A percentile compares a stretch with the other conserved stretches of the same genome.
phyloP scores from a whole-genome alignment of 169 alveolate genomes.

The Blepharisma undulans region DNA sequence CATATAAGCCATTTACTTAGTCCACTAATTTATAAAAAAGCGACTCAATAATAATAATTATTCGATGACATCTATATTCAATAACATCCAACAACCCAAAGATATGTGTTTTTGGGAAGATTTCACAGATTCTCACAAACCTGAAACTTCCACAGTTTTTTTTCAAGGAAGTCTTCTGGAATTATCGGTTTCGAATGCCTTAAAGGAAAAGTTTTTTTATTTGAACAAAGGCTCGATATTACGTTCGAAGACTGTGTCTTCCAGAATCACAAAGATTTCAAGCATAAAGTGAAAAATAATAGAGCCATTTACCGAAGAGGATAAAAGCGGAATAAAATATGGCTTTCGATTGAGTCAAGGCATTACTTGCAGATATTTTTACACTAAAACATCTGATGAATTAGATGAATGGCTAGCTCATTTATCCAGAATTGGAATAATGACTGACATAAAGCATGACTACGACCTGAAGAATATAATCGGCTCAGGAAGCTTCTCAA shows the following conservation, averaged over 20 bases:
- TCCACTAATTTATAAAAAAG: background rate
- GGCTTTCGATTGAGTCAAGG: background rate
- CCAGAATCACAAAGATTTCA: background rate
- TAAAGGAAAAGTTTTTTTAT: background rate
- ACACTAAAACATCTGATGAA: background rate
- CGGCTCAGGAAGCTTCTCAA: background rate
- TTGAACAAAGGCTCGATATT: background rate
- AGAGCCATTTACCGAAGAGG: constrained; percentile 24
- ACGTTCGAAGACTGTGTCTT: background rate
- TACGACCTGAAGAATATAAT: background rate
- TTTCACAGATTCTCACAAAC: background rate
- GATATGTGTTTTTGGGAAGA: background rate
- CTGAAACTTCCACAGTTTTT: background rate
- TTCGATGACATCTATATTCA: background rate
- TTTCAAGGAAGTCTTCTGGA: background rate
- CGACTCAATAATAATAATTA: background rate
- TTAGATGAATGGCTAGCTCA: background rate
- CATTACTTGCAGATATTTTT: background rate
- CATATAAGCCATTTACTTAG: background rate
- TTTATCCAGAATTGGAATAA: background rate
- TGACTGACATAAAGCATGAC: background rate
- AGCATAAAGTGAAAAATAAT: background rate
- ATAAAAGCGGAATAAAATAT: background rate
- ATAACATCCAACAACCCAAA: background rate
- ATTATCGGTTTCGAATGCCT: background rate